Conservation (phyloP, 176 grass and related monocot genomes). For the Panicum miliaceum region DNA sequence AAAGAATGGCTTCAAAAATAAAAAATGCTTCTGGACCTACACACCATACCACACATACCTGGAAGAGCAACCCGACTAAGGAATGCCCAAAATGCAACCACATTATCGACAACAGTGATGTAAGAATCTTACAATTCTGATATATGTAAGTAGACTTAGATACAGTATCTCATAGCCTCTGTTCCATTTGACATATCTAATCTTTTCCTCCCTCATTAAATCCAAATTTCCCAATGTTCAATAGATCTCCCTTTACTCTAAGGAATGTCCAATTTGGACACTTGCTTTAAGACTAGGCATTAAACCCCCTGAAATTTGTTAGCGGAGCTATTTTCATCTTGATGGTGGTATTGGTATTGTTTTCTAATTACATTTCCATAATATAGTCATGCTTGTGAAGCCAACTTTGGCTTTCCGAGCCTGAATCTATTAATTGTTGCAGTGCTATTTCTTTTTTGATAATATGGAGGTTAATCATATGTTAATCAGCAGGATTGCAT, state of each 20-base stretch:
- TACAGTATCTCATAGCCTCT: background rate
- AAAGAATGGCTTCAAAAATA: slow-evolving; percentile 88
- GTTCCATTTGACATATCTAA: background rate
- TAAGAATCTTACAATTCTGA: slow-evolving; percentile 46
- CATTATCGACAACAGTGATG: slow-evolving; percentile 86
- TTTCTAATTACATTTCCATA: background rate
- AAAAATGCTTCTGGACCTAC: slow-evolving; percentile 68
- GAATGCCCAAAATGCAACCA: slow-evolving; percentile 79
- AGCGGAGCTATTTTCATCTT: background rate
- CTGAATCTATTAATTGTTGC: background rate
- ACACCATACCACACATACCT: slow-evolving; percentile 64
- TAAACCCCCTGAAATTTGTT: background rate
- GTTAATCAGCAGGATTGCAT: background rate
- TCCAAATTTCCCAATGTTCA: background rate
- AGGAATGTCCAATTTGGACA: background rate
- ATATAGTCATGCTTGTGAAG: background rate
- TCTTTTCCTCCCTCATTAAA: background rate
- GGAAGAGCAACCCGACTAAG: slow-evolving; percentile 80
- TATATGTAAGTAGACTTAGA: background rate
- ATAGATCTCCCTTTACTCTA: background rate
- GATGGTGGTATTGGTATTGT: background rate
- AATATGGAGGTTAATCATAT: background rate
- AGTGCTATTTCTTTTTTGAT: background rate
- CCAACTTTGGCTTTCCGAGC: background rate
- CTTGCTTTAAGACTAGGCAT: background rate